Conservation (phyloP, 140 eudicot genomes). For the Anethum foeniculum region DNA sequence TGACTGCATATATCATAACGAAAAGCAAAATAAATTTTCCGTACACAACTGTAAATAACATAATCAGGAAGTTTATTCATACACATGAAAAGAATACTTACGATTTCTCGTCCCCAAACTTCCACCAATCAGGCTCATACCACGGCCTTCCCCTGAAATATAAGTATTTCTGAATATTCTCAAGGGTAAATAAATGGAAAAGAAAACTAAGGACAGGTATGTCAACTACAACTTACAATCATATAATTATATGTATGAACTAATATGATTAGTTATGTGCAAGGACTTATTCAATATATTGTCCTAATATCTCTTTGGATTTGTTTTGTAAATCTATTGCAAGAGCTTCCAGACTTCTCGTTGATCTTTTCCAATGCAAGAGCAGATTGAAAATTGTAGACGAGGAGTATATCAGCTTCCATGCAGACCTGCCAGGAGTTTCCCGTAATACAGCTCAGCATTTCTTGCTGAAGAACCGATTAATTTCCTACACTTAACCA, state of each 20-base stretch:
- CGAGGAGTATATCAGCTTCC: background rate
- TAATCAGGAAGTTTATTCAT: background rate
- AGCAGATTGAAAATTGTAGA: background rate
- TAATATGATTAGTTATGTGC: background rate
- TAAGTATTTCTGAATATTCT: background rate
- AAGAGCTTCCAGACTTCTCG: background rate
- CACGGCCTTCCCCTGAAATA: constrained; percentile 71
- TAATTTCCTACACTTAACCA: background rate
- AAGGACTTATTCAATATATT: background rate
- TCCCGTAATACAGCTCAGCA: background rate
- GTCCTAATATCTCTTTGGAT: background rate
- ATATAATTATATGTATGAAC: background rate
- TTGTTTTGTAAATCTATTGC: background rate
- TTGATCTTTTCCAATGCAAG: background rate
- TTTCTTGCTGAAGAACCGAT: background rate
- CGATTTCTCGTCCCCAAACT: constrained; percentile 90
- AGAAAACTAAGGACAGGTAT: background rate
- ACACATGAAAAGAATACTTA: constrained; percentile 31
- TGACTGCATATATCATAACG: background rate
- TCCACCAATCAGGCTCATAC: constrained; percentile 99
- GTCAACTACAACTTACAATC: background rate
- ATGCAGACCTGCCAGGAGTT: background rate
- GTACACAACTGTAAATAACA: background rate
- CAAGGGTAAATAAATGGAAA: background rate
- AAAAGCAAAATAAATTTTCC: background rate